A percentile compares a stretch with the other conserved stretches of the same genome.
These are phyloP conservation scores for Pseudoscleropodium purum DNA, from an alignment of 225 moss, liverwort and hornwort species.

Conservation along the genomic window DNA sequence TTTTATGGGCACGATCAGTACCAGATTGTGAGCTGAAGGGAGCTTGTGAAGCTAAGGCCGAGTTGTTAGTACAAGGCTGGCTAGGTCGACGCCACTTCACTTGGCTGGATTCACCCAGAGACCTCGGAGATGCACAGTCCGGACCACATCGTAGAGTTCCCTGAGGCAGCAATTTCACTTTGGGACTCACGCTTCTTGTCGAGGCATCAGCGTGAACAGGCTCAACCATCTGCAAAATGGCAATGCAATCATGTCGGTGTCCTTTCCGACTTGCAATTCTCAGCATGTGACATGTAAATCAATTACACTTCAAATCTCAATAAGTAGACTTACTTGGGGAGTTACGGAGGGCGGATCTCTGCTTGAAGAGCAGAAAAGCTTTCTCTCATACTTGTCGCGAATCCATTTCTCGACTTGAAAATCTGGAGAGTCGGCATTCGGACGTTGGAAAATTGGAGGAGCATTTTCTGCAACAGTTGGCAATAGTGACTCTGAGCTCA, in stretches of 20 bases:
- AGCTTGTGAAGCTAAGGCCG: neutral
- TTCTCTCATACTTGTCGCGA: conserved; percentile 59
- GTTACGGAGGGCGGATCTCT: conserved; percentile 24
- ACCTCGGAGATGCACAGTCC: conserved; percentile 13
- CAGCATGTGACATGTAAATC: neutral
- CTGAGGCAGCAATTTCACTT: conserved; percentile 27
- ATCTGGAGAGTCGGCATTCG: conserved; percentile 45
- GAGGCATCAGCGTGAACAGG: neutral
- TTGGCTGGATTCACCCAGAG: neutral
- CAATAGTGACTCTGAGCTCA: neutral
- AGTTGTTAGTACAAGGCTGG: neutral
- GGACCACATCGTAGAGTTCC: conserved; percentile 39
- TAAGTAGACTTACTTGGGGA: neutral
- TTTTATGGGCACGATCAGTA: neutral
- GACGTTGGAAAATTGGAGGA: conserved; percentile 35
- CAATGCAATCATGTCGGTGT: neutral
- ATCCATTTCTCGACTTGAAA: conserved; percentile 61
- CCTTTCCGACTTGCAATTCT: neutral
- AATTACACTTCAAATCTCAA: neutral
- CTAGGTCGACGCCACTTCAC: neutral
- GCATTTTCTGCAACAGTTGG: conserved; percentile 34
- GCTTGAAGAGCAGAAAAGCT: conserved; percentile 32
- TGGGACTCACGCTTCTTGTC: neutral
- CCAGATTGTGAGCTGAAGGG: neutral
- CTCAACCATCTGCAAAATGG: conserved; percentile 4